These are phyloP conservation scores for Neonectria sp. DNA, from an alignment of 2,329 filamentous ascomycete species.

Conservation along the genomic window DNA sequence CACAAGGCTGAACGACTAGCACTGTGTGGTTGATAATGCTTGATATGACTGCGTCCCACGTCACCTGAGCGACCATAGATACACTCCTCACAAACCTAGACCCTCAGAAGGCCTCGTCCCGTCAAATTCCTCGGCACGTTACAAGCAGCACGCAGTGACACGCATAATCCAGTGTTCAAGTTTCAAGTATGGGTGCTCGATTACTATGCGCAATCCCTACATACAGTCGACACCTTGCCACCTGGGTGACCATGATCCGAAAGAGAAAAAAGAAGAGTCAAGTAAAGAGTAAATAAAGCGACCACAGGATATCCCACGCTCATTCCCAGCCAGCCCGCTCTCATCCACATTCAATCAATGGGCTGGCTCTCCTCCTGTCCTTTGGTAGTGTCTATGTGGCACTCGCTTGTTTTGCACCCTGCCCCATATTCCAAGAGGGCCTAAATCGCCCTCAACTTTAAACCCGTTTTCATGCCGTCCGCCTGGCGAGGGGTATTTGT, in stretches of 20 bases:
- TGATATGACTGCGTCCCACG: neutral
- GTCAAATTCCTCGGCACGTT: neutral
- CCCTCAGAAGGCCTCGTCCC: neutral
- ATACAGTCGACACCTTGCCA: constrained; percentile 46
- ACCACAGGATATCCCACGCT: constrained; percentile 47
- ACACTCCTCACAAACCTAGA: neutral
- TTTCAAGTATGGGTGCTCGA: constrained; percentile 45
- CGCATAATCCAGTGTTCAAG: constrained; percentile 21
- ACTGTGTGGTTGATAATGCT: neutral
- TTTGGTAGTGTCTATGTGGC: constrained; percentile 33
- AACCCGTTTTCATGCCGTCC: constrained; percentile 30
- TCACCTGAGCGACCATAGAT: neutral
- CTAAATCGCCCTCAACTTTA: constrained; percentile 40
- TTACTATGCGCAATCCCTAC: constrained; percentile 52
- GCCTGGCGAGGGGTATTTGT: constrained; percentile 34
- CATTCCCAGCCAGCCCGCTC: constrained; percentile 34
- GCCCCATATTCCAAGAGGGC: constrained; percentile 42
- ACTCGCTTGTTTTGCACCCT: constrained; percentile 38
- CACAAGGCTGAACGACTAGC: too few relatives aligned
- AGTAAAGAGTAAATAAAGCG: constrained; percentile 50
- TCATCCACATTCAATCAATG: constrained; percentile 27
- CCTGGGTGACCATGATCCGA: constrained; percentile 39
- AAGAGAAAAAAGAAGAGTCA: constrained; percentile 46
- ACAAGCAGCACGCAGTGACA: neutral
- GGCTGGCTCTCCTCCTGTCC: constrained; percentile 32